Evolutionary conservation across 768 basidiomycete species (phyloP), one percentile per base, ranked within the genome.

Genomic region (Galerina marginata): DNA sequence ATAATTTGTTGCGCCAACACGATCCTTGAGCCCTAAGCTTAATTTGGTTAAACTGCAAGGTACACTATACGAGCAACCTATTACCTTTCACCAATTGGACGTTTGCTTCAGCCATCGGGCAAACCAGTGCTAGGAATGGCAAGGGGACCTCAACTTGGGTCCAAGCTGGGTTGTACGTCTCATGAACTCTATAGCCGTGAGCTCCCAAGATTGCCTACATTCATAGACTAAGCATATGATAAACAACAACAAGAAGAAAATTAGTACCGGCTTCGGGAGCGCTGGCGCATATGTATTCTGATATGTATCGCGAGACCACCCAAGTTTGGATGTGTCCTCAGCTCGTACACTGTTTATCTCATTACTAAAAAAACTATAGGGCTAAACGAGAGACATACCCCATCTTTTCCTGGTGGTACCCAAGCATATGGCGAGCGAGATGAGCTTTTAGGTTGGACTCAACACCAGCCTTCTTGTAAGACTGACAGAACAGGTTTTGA

Each of bases 231-330:
- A 36, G 11, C 29, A 38, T 15, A n/a, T n/a, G n/a, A n/a, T 29
- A 9, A 45, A 39, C 37, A 51, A 26, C 33, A 14, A 36, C 12
- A 37, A 45, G 9, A 2, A 29, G 20, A 12, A 9, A 53, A 25
- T 10, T 38, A 14, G 20, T 56, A 70, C 70, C 33, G 46, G 43
- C 56, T 71, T 72, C 2, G 70, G 65, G 40, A 73, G 44, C 4
- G 71, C 60, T 4, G 71, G 71, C 11, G 62, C 53, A 45, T 73
- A 73, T 1, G 59, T 68, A 43, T 68, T 61, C 36, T 61, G 44
- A 51, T 65, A 73, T 7, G 67, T 67, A 10, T 67, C 62, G 2
- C 55, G 64, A 11, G 33, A 39, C 72, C 72, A 73, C 15, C 72
- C 71, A 20, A 20, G 16, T 46, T n/a, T 46, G 6, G 29, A 29